A percentile compares a stretch with the other conserved stretches of the same genome.
phyloP scores from a whole-genome alignment of 768 basidiomycete species.

The Pulveroboletus sp. region DNA sequence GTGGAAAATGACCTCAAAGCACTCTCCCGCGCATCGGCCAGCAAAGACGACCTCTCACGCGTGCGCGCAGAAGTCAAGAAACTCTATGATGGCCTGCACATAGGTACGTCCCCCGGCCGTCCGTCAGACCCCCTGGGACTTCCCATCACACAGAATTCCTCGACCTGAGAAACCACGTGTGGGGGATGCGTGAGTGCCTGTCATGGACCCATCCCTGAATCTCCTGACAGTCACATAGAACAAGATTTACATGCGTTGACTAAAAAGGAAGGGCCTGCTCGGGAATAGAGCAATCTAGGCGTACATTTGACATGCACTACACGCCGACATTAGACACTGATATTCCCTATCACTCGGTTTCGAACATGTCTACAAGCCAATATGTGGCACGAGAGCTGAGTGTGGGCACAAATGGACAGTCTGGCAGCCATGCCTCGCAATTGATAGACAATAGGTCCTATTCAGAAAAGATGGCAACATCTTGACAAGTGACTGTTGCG shows the following conservation, averaged over 20 bases:
- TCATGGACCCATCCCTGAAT: neutral
- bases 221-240: conserved; percentile 41
- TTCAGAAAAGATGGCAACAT: too few relatives aligned
- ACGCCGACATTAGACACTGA: too few relatives aligned
- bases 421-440: too few relatives aligned
- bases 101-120: conserved; percentile 46
- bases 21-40: conserved; percentile 56
- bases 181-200: conserved; percentile 75
- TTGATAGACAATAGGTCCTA: too few relatives aligned
- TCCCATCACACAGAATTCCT: conserved; percentile 56
- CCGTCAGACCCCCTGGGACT: neutral
- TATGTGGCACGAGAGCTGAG: too few relatives aligned
- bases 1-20: conserved; percentile 89
- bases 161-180: conserved; percentile 75
- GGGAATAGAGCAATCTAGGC: conserved; percentile 43
- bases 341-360: too few relatives aligned
- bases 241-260: conserved; percentile 74
- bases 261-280: conserved; percentile 63
- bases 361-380: too few relatives aligned
- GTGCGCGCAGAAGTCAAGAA: conserved; percentile 83
- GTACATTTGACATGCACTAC: too few relatives aligned
- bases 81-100: conserved; percentile 76
- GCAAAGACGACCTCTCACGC: conserved; percentile 76
- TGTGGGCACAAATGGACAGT: too few relatives aligned
- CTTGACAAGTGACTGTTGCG: too few relatives aligned